phyloP scores from a whole-genome alignment of 1,284 basidiomycete species.

The Apiotrichum porosum region DNA sequence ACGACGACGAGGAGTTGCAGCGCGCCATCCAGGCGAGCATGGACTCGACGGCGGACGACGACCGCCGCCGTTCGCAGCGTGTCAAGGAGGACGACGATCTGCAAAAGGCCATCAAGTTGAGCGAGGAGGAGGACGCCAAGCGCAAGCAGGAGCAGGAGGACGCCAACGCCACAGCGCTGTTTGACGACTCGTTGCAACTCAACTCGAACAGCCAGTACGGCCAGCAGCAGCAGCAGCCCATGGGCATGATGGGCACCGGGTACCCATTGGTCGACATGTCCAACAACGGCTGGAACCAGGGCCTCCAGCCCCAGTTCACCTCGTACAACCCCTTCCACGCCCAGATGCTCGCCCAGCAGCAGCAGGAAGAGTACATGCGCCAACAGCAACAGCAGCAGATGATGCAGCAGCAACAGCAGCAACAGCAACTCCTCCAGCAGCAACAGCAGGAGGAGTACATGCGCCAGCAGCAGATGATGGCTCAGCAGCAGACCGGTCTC shows the following conservation, averaged over 20 bases:
- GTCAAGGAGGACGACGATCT: slow-evolving; percentile 65
- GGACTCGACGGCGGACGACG: slow-evolving; percentile 68
- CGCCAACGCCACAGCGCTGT: slow-evolving; percentile 68
- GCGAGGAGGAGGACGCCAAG: slow-evolving; percentile 79
- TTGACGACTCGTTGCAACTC: slow-evolving; percentile 75
- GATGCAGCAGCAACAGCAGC: slow-evolving; percentile 56
- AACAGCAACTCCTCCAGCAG: slow-evolving; percentile 47
- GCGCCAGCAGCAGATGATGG: slow-evolving; percentile 59
- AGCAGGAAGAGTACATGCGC: slow-evolving; percentile 53
- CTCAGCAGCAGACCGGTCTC: slow-evolving; percentile 50
- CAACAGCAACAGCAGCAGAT: slow-evolving; percentile 51
- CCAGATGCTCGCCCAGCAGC: slow-evolving; percentile 49
- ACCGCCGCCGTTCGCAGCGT: slow-evolving; percentile 52
- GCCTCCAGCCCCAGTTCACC: slow-evolving; percentile 60
- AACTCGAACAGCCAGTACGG: slow-evolving; percentile 40
- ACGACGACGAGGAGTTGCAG: slow-evolving; percentile 75
- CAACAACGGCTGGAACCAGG: slow-evolving; percentile 45
- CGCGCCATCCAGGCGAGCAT: slow-evolving; percentile 85
- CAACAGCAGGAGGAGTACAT: slow-evolving; percentile 48
- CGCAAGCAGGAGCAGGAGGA: slow-evolving; percentile 66
- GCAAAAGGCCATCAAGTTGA: slow-evolving; percentile 69
- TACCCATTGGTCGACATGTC: slow-evolving; percentile 62
- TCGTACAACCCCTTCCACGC: slow-evolving; percentile 50
- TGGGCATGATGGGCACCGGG: slow-evolving; percentile 39
- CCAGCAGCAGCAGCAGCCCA: slow-evolving; percentile 39